Percentiles rank a stretch among this genome's conserved stretches.
Evolutionary conservation across 805 yeast species (phyloP).

Genomic region (Priceomyces castillae): DNA sequence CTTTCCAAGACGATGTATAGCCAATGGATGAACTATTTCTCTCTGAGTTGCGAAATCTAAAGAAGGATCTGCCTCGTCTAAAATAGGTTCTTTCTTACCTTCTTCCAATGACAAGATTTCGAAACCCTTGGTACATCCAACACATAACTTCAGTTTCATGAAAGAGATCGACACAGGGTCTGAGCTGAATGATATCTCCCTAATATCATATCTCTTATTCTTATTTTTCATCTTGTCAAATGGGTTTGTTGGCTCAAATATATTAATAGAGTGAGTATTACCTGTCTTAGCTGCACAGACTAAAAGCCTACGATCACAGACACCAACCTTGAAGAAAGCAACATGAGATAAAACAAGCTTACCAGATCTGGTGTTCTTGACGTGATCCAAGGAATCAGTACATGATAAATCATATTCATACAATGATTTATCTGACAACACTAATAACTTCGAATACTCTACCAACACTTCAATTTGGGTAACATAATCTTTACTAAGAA

Average conservation of each 20-base stretch:
- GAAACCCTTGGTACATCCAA: constrained; percentile 95
- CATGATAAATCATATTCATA: constrained; percentile 68
- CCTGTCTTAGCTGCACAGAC: constrained; percentile 86
- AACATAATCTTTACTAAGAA: constrained; percentile 71
- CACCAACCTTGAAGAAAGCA: constrained; percentile 87
- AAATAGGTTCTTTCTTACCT: constrained; percentile 79
- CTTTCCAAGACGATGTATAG: constrained; percentile 84
- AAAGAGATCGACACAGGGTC: constrained; percentile 93
- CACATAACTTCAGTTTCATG: constrained; percentile 81
- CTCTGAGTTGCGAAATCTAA: constrained; percentile 86
- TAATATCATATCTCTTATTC: constrained; percentile 57
- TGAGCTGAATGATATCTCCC: constrained; percentile 77
- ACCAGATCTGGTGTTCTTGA: constrained; percentile 58
- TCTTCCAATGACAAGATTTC: constrained; percentile 87
- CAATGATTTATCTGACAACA: constrained; percentile 77
- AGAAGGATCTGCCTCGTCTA: constrained; percentile 98
- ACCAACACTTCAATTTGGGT: constrained; percentile 89
- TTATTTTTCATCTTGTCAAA: constrained; percentile 51
- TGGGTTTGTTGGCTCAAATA: constrained; percentile 88
- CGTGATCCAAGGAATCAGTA: constrained; percentile 47
- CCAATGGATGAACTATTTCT: constrained; percentile 79
- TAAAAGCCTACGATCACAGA: constrained; percentile 82
- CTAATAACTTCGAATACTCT: constrained; percentile 79
- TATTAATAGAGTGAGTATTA: constrained; percentile 76
- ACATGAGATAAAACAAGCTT: constrained; percentile 86